These are phyloP conservation scores for Colletotrichum tofieldiae DNA, from an alignment of 2,329 filamentous ascomycete species.

Conservation along the genomic window DNA sequence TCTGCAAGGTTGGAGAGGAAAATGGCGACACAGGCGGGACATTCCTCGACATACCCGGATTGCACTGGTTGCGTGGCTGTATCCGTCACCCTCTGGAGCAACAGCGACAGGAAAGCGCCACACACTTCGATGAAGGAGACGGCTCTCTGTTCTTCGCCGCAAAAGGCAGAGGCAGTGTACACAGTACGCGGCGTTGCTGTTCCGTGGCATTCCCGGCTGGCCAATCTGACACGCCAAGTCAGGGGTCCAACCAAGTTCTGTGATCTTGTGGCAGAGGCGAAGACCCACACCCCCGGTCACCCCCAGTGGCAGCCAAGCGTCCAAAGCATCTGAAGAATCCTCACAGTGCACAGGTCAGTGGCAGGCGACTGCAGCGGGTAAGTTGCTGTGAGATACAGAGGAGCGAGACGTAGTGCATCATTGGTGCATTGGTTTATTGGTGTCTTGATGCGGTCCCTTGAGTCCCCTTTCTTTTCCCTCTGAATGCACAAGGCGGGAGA, in stretches of 20 bases:
- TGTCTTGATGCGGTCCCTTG: background rate
- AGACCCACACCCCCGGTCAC: background rate
- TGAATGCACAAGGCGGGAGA: background rate
- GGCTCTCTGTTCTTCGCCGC: background rate
- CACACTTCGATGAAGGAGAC: background rate
- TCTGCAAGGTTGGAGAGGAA: background rate
- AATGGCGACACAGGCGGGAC: background rate
- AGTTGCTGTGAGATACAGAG: too few relatives aligned
- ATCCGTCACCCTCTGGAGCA: background rate
- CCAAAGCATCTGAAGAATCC: background rate
- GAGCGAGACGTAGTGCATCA: too few relatives aligned
- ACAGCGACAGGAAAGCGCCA: background rate
- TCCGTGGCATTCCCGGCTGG: slow-evolving; percentile 8
- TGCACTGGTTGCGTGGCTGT: background rate
- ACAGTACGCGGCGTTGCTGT: background rate
- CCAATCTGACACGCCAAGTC: slow-evolving; percentile 32
- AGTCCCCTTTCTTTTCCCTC: background rate
- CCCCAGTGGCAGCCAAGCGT: background rate
- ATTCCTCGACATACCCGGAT: slow-evolving; percentile 4
- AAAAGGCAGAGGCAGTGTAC: background rate
- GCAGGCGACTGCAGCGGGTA: slow-evolving; percentile 6
- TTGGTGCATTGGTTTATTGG: background rate
- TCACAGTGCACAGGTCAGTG: slow-evolving; percentile 22
- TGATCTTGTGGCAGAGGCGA: background rate
- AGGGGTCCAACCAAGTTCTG: slow-evolving; percentile 20